These are phyloP conservation scores for Rhododendron williamsianum DNA, from an alignment of 148 eudicot genomes.

Conservation along the genomic window DNA sequence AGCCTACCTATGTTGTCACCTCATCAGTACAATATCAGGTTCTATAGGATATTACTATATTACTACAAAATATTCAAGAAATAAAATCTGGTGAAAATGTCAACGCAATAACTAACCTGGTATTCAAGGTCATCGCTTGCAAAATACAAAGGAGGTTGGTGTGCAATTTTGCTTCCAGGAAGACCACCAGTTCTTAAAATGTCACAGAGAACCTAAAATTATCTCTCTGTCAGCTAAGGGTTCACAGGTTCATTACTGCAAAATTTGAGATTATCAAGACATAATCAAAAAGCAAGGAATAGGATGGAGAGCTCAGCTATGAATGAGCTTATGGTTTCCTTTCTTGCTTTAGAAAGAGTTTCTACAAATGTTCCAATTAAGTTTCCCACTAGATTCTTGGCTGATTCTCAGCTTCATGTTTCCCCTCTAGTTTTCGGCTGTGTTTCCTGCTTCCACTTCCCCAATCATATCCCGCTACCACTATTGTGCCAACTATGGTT, in stretches of 20 bases:
- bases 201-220: conserved; percentile 82
- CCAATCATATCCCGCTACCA: background rate
- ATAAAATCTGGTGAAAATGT: background rate
- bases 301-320: background rate
- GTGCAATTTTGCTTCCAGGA: conserved; percentile 68
- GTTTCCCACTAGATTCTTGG: background rate
- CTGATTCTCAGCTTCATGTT: background rate
- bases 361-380: background rate
- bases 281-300: background rate
- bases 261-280: background rate
- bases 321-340: background rate
- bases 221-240: conserved; percentile 2
- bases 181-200: conserved; percentile 87
- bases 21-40: conserved; percentile 29
- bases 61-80: background rate
- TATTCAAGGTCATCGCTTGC: conserved; percentile 88
- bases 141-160: conserved; percentile 73
- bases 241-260: background rate
- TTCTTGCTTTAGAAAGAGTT: background rate
- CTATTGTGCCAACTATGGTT: background rate
- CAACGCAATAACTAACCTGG: conserved; percentile 46
- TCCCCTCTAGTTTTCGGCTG: background rate
- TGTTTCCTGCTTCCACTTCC: background rate
- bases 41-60: background rate
- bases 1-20: conserved; percentile 51